Base-by-base conservation (phyloP, 2,329 filamentous ascomycete genomes). In the Botrytis galanthina region DNA sequence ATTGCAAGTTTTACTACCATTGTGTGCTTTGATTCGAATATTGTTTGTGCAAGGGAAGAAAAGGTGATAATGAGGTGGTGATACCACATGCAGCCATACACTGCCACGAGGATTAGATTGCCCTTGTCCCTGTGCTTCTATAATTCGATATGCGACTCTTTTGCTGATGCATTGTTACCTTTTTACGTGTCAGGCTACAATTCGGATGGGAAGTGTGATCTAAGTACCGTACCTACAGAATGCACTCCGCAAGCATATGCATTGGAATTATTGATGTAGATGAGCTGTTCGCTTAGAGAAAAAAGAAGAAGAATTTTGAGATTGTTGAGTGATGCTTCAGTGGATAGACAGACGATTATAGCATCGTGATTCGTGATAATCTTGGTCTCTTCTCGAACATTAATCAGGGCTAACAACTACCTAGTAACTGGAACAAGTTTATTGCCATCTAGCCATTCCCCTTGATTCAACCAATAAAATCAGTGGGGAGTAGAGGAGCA, bases 111-210 rank as follows among this genome's bases (percentile, higher is more conserved):
- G 42, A 48, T 66, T 29, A 8, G 44, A n/a, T 26, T 48, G 32
- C 44, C 63, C 66, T n/a, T 57, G n/a, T 26, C 61, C 61, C 61
- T 57, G 35, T 42, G 61, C 4, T 68, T 68, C 35, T 54, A n/a
- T 57, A 39, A 42, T 39, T 29, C 46, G 26, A 26, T 4, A 42
- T 68, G 64, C 35, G n/a, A 29, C 46, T 48, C 42, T 48, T 37
- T 51, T 26, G 46, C 59, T 68, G 59, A 37, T 54, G 42, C 37
- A 70, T 29, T 26, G 37, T 26, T 68, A 57, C 44, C 46, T 29
- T 57, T 68, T 73, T 73, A 73, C 72, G 72, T 73, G 72, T 73
- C 72, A 73, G 68, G n/a, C 60, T 64, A 29, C 44, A 71, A 73
- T 73, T 73, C 72, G 72, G 72, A 73, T 64, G 35, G 48, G 22